Evolutionary conservation across 805 yeast genomes (phyloP).

Genomic region (Pichia rugopelliculosa): DNA sequence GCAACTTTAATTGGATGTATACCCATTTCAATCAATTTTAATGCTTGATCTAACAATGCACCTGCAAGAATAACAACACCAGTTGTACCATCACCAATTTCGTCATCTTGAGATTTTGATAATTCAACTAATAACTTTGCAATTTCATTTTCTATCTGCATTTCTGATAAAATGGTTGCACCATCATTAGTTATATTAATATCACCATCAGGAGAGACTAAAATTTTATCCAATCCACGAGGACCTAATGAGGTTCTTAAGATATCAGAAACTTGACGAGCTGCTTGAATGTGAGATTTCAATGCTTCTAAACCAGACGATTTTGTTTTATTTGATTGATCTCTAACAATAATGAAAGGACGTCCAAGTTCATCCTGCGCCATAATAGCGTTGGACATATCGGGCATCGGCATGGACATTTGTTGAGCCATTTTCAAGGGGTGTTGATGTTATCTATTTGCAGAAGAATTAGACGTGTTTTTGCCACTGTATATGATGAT

Average conservation of each 20-base stretch:
- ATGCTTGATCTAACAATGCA: slow-evolving; percentile 88
- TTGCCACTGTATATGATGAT: background rate
- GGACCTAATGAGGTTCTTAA: slow-evolving; percentile 94
- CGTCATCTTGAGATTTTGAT: slow-evolving; percentile 93
- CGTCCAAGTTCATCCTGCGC: slow-evolving; percentile 99
- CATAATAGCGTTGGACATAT: slow-evolving; percentile 94
- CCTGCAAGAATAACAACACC: slow-evolving; percentile 97
- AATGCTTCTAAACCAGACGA: slow-evolving; percentile 75
- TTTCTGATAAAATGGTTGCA: slow-evolving; percentile 90
- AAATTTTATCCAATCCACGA: slow-evolving; percentile 94
- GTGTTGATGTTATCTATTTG: background rate
- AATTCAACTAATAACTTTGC: slow-evolving; percentile 93
- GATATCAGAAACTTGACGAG: slow-evolving; percentile 88
- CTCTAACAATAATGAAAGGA: slow-evolving; percentile 95
- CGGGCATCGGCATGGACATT: slow-evolving; percentile 56
- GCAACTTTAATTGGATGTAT: slow-evolving; percentile 96
- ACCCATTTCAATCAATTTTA: slow-evolving; percentile 91
- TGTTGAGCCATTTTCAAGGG: slow-evolving; percentile 12
- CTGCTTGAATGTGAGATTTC: slow-evolving; percentile 87
- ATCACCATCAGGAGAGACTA: slow-evolving; percentile 94
- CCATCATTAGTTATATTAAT: slow-evolving; percentile 98
- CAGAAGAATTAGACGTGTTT: background rate
- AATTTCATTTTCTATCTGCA: slow-evolving; percentile 93
- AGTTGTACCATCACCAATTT: slow-evolving; percentile 98
- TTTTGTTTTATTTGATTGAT: slow-evolving; percentile 45